phyloP scores from a whole-genome alignment of 805 yeast genomes.

The Candida hispaniensis region DNA sequence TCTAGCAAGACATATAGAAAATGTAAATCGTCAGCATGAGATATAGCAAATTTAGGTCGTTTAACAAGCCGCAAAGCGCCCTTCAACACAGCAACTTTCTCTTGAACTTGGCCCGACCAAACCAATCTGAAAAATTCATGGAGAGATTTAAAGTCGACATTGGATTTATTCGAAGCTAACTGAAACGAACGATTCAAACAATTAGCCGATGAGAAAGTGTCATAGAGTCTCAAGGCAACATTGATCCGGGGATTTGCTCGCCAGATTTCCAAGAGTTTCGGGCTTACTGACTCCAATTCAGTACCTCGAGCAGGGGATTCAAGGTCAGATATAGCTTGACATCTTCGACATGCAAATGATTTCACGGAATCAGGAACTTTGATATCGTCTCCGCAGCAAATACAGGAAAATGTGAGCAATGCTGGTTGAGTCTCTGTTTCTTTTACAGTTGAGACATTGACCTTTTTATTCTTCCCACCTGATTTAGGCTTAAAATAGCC shows the following conservation, averaged over 20 bases:
- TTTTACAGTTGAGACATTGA: no score
- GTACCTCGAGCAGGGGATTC: conserved; percentile 8
- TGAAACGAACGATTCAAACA: conserved; percentile 8
- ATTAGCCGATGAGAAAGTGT: conserved; percentile 8
- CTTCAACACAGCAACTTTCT: conserved; percentile 8
- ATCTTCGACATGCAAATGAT: no score
- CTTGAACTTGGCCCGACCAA: conserved; percentile 3
- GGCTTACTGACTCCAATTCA: conserved; percentile 1
- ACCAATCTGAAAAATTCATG: conserved; percentile 5
- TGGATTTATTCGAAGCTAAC: conserved; percentile 2
- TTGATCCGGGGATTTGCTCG: not conserved
- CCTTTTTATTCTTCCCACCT: no score
- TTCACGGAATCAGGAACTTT: no score
- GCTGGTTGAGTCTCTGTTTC: no score
- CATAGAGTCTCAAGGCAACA: conserved; percentile 7
- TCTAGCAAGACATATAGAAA: conserved; percentile 4
- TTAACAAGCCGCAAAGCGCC: conserved; percentile 4
- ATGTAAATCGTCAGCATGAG: conserved; percentile 6
- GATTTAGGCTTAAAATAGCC: no score
- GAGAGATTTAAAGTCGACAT: conserved; percentile 7
- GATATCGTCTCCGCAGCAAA: no score
- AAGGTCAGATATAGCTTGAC: no score
- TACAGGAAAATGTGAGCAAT: no score
- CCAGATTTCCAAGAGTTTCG: conserved; percentile 2
- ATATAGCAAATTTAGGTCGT: conserved; percentile 1